Evolutionary conservation across 2,329 filamentous ascomycete genomes (phyloP).

Genomic region (Aureobasidium zeae): DNA sequence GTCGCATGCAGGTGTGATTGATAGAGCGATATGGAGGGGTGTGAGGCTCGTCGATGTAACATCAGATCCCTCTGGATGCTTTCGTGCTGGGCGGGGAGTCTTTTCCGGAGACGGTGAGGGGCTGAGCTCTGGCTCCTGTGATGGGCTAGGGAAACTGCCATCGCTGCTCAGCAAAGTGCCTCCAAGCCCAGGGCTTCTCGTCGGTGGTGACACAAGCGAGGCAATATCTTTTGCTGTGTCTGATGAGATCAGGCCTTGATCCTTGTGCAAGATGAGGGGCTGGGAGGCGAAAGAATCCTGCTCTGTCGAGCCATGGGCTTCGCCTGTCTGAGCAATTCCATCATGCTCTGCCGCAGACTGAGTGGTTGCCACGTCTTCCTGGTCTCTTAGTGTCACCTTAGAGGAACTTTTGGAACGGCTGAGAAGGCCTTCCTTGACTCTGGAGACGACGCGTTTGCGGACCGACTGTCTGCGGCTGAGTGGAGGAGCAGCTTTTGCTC

Average conservation of each 20-base stretch:
- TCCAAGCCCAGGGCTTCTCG: neutral
- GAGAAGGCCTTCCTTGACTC: slow-evolving; percentile 27
- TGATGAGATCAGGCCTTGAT: neutral
- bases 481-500: slow-evolving; percentile 1
- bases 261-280: neutral
- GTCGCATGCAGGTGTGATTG: neutral
- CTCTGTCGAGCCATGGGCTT: neutral
- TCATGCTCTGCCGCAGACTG: slow-evolving; percentile 2
- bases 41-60: neutral
- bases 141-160: slow-evolving; percentile 2
- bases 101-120: slow-evolving; percentile 13
- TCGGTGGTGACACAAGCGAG: neutral
- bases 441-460: slow-evolving; percentile 29
- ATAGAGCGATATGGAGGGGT: slow-evolving; percentile 2
- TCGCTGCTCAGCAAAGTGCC: neutral
- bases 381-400: slow-evolving; percentile 16
- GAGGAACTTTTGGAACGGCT: slow-evolving; percentile 22
- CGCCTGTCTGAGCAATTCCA: neutral
- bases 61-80: no score
- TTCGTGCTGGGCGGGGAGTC: neutral
- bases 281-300: neutral
- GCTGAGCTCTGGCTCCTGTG: neutral
- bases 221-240: neutral
- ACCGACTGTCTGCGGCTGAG: slow-evolving; percentile 26
- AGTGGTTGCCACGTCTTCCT: neutral